Conservation (phyloP, 139 green algal genomes). For the Chlorella sp. region DNA sequence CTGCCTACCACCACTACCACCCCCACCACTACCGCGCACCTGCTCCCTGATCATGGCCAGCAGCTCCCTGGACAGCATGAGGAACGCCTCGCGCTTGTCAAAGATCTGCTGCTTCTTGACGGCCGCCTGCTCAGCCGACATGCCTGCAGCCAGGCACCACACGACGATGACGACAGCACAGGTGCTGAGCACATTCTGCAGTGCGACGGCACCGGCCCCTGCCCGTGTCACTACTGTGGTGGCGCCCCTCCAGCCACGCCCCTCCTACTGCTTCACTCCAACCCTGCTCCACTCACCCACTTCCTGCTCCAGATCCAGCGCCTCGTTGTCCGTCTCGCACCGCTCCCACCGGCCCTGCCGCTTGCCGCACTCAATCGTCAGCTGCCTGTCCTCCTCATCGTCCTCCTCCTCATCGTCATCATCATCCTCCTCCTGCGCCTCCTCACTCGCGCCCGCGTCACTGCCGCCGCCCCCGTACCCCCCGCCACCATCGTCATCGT, state of each 20-base stretch:
- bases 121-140: slow-evolving; percentile 28
- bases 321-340: slow-evolving; percentile 18
- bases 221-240: no score
- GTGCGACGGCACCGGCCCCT: no score
- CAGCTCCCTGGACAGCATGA: slow-evolving; percentile 59
- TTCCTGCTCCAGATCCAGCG: neutral
- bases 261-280: neutral
- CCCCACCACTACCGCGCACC: no score
- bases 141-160: slow-evolving; percentile 6
- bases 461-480: neutral
- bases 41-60: slow-evolving; percentile 40
- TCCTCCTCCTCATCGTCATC: slow-evolving; percentile 7
- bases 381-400: slow-evolving; percentile 6
- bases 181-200: no score
- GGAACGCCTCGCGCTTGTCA: slow-evolving; percentile 40
- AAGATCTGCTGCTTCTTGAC: slow-evolving; percentile 50
- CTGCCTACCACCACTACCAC: no score
- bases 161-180: no score
- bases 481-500: no score
- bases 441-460: no score
- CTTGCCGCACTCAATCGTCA: slow-evolving; percentile 25
- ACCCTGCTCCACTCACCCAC: neutral
- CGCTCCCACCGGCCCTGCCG: slow-evolving; percentile 19
- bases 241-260: no score
- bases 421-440: slow-evolving; percentile 2